A percentile compares a stretch with the other conserved stretches of the same genome.
Conservation (phyloP, 345 rosid species). For the Rhodamnia rubescens region DNA sequence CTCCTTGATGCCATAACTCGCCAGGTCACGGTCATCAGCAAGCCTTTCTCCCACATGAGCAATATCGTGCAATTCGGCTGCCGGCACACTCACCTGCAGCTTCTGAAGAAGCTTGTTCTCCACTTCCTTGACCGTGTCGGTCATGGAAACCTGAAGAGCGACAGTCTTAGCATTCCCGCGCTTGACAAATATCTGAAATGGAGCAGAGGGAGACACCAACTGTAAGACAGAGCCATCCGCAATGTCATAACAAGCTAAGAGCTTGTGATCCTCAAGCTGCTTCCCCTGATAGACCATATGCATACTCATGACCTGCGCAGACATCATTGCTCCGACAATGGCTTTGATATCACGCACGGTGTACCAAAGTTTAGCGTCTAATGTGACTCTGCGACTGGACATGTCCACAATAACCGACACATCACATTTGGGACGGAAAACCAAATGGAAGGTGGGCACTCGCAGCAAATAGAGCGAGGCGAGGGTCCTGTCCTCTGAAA, state of each 20-base stretch:
- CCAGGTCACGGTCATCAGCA: not conserved
- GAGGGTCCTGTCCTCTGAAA: not conserved
- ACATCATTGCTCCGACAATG: not conserved
- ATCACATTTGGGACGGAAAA: not conserved
- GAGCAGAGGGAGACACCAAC: not conserved
- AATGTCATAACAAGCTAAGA: not conserved
- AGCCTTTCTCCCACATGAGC: not conserved
- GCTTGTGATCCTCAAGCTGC: not conserved
- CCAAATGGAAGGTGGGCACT: not conserved
- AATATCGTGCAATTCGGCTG: not conserved
- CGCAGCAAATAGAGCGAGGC: rapidly evolving
- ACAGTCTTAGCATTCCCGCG: too few relatives aligned
- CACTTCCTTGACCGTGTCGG: not conserved
- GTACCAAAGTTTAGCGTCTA: not conserved
- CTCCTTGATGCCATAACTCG: not conserved
- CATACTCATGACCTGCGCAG: not conserved
- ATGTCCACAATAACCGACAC: not conserved
- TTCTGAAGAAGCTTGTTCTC: not conserved
- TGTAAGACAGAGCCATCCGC: not conserved
- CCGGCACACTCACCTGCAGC: not conserved
- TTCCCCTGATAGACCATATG: not conserved
- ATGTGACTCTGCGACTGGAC: not conserved
- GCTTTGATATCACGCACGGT: not conserved
- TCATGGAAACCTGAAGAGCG: not conserved
- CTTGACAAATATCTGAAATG: too few relatives aligned